Evolutionary conservation across 148 eudicot species (phyloP).

Genomic region (Cornus controversa): DNA sequence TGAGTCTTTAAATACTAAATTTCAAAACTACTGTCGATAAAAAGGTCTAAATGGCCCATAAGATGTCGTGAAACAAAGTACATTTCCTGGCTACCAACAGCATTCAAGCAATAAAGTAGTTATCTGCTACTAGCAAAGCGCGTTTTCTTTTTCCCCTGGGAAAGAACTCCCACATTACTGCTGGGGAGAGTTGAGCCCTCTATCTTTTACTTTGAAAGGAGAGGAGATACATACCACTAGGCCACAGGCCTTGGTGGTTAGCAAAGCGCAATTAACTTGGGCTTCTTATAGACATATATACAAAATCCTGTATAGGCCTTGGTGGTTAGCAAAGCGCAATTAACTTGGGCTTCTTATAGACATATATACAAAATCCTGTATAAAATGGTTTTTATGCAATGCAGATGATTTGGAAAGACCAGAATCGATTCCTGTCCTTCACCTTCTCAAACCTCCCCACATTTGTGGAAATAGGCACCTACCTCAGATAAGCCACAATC

Average conservation of each 20-base stretch:
- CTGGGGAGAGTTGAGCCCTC: no score
- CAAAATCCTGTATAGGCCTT: not conserved
- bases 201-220: no score
- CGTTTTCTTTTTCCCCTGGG: no score
- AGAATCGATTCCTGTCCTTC: not conserved
- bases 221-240: no score
- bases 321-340: no score
- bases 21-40: not conserved
- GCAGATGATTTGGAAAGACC: conserved; percentile 5
- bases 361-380: not conserved
- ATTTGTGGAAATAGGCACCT: not conserved
- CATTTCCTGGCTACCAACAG: no score
- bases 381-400: not conserved
- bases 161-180: no score
- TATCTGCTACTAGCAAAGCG: not conserved
- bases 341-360: not conserved
- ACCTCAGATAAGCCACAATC: not conserved
- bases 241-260: no score
- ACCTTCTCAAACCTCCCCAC: not conserved
- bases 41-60: not conserved
- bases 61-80: no score
- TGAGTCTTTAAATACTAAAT: not conserved
- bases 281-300: not conserved
- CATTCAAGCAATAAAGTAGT: conserved; percentile 6
- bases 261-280: not conserved